Base-by-base conservation (phyloP, 2,329 filamentous ascomycete species). In the Xylaria sp. region DNA sequence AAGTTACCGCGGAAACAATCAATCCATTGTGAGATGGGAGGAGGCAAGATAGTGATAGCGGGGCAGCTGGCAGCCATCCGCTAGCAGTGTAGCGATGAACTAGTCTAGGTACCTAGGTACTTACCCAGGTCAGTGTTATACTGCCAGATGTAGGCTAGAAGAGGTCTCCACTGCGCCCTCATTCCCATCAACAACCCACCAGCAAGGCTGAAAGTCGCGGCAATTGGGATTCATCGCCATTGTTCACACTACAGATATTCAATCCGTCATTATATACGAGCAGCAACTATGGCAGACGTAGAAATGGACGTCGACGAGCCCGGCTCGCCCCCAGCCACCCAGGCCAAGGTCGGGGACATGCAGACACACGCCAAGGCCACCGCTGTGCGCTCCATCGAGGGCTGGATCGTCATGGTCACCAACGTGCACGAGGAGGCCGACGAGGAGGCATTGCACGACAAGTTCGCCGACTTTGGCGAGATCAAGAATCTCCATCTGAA, bases 401-500 rank as follows among this genome's bases (percentile, higher is more conserved):
- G 92, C 69, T 95, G 92, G 92, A 95, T 95, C 76, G 83, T 95
- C 72, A 87, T 92, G 65, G 91, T 91, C 67, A 93, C 91, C 54
- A 95, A 95, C 72, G 89, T 95, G 33, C 91, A 95, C 79, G 91
- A 95, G 74, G 91, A 95, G 76, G 90, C 91, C 51, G 90, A 89
- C 69, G 91, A 95, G 78, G 91, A 95, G 79, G 88, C 91, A 46
- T 76, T 95, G 58, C 90, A 90, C 71, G 92, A 95, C 75, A 84
- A 87, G 75, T 95, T 95, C 75, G 90, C 87, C 71, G 91, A 95
- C 71, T 95, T 85, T 73, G 92, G 92, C 70, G 90, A 94, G 78
- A 92, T 95, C 72, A 93, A 93, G 83, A 95, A 95, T 73, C 75
- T 94, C 73, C 91, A 95, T 73, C 78, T 95, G 73, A 95, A 95